phyloP scores from a whole-genome alignment of 148 eudicot genomes.

The Dysphania ambrosioides region DNA sequence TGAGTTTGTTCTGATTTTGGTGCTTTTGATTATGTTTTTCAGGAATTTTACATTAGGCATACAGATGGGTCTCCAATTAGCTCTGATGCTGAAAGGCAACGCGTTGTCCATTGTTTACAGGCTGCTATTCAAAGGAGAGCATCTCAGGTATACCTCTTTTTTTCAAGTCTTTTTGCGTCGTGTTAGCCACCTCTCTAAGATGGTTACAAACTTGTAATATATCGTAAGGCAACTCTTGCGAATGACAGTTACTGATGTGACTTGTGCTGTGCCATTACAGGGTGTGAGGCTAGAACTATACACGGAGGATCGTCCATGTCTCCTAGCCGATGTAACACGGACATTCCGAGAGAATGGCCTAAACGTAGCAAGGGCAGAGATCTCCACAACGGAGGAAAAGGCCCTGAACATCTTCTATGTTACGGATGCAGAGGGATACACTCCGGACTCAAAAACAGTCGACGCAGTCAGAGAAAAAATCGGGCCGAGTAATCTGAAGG shows the following conservation, averaged over 20 bases:
- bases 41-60: conserved; percentile 93
- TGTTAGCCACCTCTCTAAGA: not conserved
- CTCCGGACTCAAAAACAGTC: conserved; percentile 51
- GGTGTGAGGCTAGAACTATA: conserved; percentile 79
- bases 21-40: conserved; percentile 20
- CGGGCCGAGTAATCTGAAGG: conserved; percentile 48
- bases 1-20: not conserved
- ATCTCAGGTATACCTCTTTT: conserved; percentile 52
- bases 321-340: conserved; percentile 74
- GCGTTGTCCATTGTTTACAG: conserved; percentile 71
- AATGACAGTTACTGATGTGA: conserved; percentile 14
- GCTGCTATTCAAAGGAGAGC: conserved; percentile 83
- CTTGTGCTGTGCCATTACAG: conserved; percentile 29
- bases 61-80: conserved; percentile 79
- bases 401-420: conserved; percentile 75
- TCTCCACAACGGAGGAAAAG: conserved; percentile 53
- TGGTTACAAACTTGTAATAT: no score
- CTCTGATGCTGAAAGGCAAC: conserved; percentile 82
- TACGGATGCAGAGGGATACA: conserved; percentile 65
- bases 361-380: conserved; percentile 83
- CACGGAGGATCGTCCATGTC: conserved; percentile 50
- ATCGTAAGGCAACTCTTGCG: not conserved
- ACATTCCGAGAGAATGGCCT: conserved; percentile 87
- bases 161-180: not conserved
- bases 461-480: conserved; percentile 60